Percentiles rank a stretch among this genome's conserved stretches.
Evolutionary conservation across 768 basidiomycete genomes (phyloP).

Genomic region (Lepiota venenata): DNA sequence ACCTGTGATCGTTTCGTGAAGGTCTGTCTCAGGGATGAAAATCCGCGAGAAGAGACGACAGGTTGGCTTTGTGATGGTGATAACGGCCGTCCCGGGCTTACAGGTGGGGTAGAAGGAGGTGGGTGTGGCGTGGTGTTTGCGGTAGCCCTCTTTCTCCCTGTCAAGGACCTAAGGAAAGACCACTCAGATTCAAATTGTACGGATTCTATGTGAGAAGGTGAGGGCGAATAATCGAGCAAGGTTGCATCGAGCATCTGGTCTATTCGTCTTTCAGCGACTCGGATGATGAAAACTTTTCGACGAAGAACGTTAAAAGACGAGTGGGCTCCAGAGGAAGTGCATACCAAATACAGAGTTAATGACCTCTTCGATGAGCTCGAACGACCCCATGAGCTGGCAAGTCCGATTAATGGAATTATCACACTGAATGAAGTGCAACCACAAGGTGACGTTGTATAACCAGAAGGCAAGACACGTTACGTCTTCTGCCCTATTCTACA

Average conservation of each 20-base stretch:
- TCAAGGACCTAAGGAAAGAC: conserved; percentile 81
- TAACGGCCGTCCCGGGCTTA: conserved; percentile 46
- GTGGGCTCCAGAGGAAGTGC: conserved; percentile 12
- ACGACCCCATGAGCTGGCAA: conserved; percentile 81
- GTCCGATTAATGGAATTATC: conserved; percentile 74
- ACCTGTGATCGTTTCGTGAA: conserved; percentile 46
- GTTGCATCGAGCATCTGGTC: conserved; percentile 82
- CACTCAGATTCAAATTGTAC: conserved; percentile 97
- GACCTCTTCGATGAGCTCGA: conserved; percentile 86
- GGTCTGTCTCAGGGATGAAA: conserved; percentile 68
- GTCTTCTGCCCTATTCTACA: conserved; percentile 79
- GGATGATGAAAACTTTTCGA: conserved; percentile 89
- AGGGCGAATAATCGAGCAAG: conserved; percentile 77
- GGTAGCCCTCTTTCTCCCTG: conserved; percentile 52
- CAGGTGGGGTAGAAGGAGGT: conserved; percentile 41
- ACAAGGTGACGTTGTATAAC: conserved; percentile 87
- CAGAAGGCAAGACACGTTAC: conserved; percentile 88
- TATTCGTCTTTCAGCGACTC: conserved; percentile 85
- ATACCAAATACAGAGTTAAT: conserved; percentile 93
- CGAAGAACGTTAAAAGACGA: conserved; percentile 11
- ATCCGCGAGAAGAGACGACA: conserved; percentile 42
- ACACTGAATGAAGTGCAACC: conserved; percentile 89
- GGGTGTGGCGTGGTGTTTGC: conserved; percentile 21
- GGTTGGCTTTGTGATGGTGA: conserved; percentile 47
- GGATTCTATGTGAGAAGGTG: conserved; percentile 74